Evolutionary conservation across 495 filamentous ascomycete genomes (phyloP).

Genomic region (Podospora appendiculata): DNA sequence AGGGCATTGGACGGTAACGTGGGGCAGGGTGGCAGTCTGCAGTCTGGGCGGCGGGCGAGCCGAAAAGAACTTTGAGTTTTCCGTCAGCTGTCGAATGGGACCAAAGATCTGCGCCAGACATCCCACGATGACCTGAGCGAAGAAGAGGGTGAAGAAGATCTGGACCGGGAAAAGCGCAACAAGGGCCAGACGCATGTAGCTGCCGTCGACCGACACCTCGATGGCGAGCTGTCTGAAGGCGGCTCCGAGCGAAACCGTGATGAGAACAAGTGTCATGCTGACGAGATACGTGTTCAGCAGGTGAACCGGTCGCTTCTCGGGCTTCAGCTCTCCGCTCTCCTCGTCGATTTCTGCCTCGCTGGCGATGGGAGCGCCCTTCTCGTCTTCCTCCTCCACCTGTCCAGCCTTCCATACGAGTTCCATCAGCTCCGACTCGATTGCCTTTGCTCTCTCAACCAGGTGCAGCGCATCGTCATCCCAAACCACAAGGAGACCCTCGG

Average conservation of each 20-base stretch:
- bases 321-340: constrained; percentile 58
- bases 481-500: constrained; percentile 58
- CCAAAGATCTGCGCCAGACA: constrained; percentile 69
- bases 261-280: constrained; percentile 52
- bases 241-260: constrained; percentile 56
- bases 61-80: constrained; percentile 75
- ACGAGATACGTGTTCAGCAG: constrained; percentile 62
- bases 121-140: constrained; percentile 65
- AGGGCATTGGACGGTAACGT: constrained; percentile 64
- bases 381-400: constrained; percentile 40
- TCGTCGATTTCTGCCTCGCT: constrained; percentile 55
- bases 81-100: constrained; percentile 60
- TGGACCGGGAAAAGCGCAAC: constrained; percentile 58
- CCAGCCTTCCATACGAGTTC: constrained; percentile 61
- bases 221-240: constrained; percentile 60
- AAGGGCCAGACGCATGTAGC: constrained; percentile 53
- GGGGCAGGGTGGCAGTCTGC: constrained; percentile 45
- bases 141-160: constrained; percentile 75
- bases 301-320: constrained; percentile 56
- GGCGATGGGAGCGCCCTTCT: constrained; percentile 35
- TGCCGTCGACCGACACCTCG: constrained; percentile 56
- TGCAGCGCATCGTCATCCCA: constrained; percentile 73
- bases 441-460: constrained; percentile 54
- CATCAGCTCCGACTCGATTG: constrained; percentile 67
- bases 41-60: constrained; percentile 54